These are phyloP conservation scores for Incumbomyces delicatus DNA, from an alignment of 2,329 filamentous ascomycete genomes.

Conservation along the genomic window DNA sequence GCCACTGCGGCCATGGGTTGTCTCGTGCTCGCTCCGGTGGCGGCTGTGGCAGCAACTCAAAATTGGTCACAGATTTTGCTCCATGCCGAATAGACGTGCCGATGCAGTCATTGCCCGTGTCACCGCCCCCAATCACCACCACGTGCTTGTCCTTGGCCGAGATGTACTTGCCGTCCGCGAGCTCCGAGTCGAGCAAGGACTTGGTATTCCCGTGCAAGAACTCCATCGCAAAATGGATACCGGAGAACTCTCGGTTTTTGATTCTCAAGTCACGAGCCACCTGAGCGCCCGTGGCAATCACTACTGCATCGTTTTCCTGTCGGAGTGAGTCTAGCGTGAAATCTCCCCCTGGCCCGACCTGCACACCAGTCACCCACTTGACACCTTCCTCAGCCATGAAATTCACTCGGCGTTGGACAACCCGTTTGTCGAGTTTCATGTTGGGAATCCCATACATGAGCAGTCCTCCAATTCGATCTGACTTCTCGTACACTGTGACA, in stretches of 20 bases:
- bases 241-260: slow-evolving; percentile 74
- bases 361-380: slow-evolving; percentile 66
- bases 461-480: slow-evolving; percentile 80
- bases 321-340: slow-evolving; percentile 62
- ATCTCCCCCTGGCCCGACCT: slow-evolving; percentile 65
- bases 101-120: slow-evolving; percentile 96
- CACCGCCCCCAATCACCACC: slow-evolving; percentile 92
- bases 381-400: slow-evolving; percentile 89
- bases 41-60: slow-evolving; percentile 88
- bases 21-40: slow-evolving; percentile 81
- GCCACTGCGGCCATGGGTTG: slow-evolving; percentile 98
- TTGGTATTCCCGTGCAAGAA: slow-evolving; percentile 97
- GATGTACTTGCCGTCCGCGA: slow-evolving; percentile 76
- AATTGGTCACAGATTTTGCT: slow-evolving; percentile 92
- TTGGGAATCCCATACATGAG: slow-evolving; percentile 99
- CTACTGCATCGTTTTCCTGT: slow-evolving; percentile 66
- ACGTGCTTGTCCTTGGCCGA: slow-evolving; percentile 94
- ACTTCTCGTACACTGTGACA: slow-evolving; percentile 86
- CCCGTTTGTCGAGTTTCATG: slow-evolving; percentile 98
- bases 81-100: slow-evolving; percentile 92
- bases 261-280: slow-evolving; percentile 89
- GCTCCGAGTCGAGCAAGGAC: slow-evolving; percentile 84
- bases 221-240: slow-evolving; percentile 94
- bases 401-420: slow-evolving; percentile 89
- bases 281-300: slow-evolving; percentile 86